Evolutionary conservation across 2,329 filamentous ascomycete species (phyloP).

Genomic region (Fusarium sororula): DNA sequence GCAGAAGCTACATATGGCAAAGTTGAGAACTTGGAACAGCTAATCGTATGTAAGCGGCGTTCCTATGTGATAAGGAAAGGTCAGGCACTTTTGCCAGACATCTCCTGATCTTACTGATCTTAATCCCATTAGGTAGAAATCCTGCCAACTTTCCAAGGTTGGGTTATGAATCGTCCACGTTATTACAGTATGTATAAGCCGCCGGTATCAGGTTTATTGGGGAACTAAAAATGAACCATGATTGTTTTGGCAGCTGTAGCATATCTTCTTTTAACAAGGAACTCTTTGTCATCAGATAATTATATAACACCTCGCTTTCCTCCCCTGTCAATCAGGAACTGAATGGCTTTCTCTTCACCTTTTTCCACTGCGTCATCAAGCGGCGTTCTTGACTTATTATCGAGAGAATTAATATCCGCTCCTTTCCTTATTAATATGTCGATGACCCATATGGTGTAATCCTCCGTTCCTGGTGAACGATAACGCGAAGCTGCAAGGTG

Average conservation of each 20-base stretch:
- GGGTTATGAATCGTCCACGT: accelerated
- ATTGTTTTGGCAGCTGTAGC: accelerated
- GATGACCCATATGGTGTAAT: no score
- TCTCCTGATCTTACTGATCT: accelerated
- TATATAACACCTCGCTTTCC: neutral
- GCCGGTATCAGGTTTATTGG: accelerated
- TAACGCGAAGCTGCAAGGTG: neutral
- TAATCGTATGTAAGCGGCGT: accelerated
- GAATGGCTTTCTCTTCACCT: accelerated
- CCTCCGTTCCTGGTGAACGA: no score
- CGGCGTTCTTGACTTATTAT: neutral
- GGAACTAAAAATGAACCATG: accelerated
- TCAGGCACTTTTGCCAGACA: accelerated
- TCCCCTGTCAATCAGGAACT: accelerated
- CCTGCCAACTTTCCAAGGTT: no score
- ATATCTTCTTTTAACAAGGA: accelerated
- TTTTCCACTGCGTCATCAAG: accelerated
- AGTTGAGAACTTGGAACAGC: accelerated
- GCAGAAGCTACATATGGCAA: accelerated
- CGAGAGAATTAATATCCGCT: neutral
- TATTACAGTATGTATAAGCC: accelerated
- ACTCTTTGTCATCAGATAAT: accelerated
- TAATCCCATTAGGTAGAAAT: accelerated
- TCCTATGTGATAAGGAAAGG: accelerated
- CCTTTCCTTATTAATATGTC: neutral